Evolutionary conservation across 148 eudicot genomes (phyloP).

Genomic region (Tetragonia tetragonoides): DNA sequence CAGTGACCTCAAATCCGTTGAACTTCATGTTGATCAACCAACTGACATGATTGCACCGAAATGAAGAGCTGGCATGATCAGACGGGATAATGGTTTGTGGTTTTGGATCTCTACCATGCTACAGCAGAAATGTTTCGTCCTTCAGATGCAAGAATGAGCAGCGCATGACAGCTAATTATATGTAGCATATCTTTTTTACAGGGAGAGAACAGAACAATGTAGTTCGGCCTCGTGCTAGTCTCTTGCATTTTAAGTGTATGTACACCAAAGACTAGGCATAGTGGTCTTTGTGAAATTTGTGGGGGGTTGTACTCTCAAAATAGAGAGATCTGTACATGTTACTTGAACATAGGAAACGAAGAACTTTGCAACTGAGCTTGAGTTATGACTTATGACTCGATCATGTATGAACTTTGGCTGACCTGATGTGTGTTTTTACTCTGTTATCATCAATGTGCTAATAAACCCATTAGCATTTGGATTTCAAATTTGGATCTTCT

Average conservation of each 20-base stretch:
- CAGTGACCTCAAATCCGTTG: not conserved
- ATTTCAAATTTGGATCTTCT: too few species aligned
- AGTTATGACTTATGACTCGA: too few species aligned
- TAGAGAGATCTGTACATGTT: not conserved
- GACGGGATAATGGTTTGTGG: not conserved
- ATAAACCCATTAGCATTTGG: too few species aligned
- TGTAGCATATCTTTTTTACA: too few species aligned
- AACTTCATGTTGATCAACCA: not conserved
- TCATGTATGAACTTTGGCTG: too few species aligned
- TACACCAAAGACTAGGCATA: not conserved
- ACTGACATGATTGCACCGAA: not conserved
- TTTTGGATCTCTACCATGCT: not conserved
- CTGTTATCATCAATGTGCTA: too few species aligned
- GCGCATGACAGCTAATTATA: not conserved
- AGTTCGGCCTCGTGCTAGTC: not conserved
- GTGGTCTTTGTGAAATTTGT: not conserved
- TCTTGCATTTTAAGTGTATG: not conserved
- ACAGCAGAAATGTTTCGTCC: not conserved
- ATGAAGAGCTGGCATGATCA: constrained; percentile 2
- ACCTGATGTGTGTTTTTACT: too few species aligned
- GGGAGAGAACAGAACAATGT: too few species aligned
- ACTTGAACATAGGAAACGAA: too few species aligned
- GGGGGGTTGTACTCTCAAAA: not conserved
- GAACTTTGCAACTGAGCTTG: too few species aligned
- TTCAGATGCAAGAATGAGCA: not conserved